Evolutionary conservation across 441 rosid genomes (phyloP).

Genomic region (Macaranga tanarius): DNA sequence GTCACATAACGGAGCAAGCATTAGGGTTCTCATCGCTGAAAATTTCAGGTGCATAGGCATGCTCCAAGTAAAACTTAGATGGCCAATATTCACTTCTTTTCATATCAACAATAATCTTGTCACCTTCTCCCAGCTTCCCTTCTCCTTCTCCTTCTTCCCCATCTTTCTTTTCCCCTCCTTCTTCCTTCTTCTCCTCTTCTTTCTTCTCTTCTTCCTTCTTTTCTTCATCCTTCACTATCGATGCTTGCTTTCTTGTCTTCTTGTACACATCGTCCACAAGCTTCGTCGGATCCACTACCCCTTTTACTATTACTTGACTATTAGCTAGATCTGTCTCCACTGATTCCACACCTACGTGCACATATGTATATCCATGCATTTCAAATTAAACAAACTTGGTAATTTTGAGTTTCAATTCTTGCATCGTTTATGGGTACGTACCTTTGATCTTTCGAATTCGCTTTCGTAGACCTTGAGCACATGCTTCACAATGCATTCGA

Average conservation of each 20-base stretch:
- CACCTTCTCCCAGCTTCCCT: slow-evolving; percentile 32
- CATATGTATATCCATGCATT: not conserved
- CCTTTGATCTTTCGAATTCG: slow-evolving; percentile 76
- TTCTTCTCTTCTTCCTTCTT: slow-evolving; percentile 36
- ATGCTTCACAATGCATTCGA: slow-evolving; percentile 93
- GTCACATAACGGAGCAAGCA: slow-evolving; percentile 76
- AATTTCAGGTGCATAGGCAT: slow-evolving; percentile 62
- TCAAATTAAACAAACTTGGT: not conserved
- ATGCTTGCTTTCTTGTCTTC: slow-evolving; percentile 66
- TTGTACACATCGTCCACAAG: slow-evolving; percentile 65
- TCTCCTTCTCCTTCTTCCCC: slow-evolving; percentile 19
- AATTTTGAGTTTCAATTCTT: too few relatives aligned
- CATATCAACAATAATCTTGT: slow-evolving; percentile 44
- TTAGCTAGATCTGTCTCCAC: slow-evolving; percentile 72
- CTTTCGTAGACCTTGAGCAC: slow-evolving; percentile 69
- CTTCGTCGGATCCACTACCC: slow-evolving; percentile 58
- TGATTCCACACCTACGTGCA: slow-evolving; percentile 61
- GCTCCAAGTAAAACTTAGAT: slow-evolving; percentile 42
- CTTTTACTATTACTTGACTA: slow-evolving; percentile 70
- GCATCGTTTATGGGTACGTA: not conserved
- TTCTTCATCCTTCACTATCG: slow-evolving; percentile 46
- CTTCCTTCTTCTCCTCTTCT: slow-evolving; percentile 21
- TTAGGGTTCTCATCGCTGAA: slow-evolving; percentile 97
- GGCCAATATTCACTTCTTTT: slow-evolving; percentile 53
- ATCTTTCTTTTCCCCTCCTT: slow-evolving; percentile 22